These are phyloP conservation scores for Castanospermum australe DNA, from an alignment of 306 rosid species.

Conservation along the genomic window DNA sequence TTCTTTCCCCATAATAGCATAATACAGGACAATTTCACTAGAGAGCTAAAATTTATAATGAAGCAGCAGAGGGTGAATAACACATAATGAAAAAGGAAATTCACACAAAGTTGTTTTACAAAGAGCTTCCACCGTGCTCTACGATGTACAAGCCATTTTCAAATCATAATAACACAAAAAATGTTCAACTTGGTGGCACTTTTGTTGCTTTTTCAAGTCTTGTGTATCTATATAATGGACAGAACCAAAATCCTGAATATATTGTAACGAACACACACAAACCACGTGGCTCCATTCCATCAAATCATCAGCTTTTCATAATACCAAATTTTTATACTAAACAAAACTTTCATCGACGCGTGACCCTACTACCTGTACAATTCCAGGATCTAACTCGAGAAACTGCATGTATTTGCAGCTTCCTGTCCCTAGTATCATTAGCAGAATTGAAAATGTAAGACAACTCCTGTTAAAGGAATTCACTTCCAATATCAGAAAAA, in stretches of 20 bases:
- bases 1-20: too few species aligned
- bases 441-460: background rate
- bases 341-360: background rate
- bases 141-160: background rate
- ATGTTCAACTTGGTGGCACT: background rate
- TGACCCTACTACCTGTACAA: background rate
- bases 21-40: too few species aligned
- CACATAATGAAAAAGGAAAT: background rate
- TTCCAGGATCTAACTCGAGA: background rate
- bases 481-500: background rate
- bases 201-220: background rate
- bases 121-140: background rate
- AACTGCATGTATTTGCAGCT: background rate
- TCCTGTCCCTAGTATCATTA: background rate
- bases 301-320: background rate
- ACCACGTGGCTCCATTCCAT: background rate
- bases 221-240: background rate
- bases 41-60: background rate
- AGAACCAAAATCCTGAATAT: background rate
- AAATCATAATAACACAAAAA: background rate
- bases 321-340: constrained; percentile 2
- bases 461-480: background rate
- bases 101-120: background rate
- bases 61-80: background rate
- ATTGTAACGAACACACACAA: background rate